Evolutionary conservation across 2,329 filamentous ascomycete genomes (phyloP).

Genomic region (Penicillium expansum): DNA sequence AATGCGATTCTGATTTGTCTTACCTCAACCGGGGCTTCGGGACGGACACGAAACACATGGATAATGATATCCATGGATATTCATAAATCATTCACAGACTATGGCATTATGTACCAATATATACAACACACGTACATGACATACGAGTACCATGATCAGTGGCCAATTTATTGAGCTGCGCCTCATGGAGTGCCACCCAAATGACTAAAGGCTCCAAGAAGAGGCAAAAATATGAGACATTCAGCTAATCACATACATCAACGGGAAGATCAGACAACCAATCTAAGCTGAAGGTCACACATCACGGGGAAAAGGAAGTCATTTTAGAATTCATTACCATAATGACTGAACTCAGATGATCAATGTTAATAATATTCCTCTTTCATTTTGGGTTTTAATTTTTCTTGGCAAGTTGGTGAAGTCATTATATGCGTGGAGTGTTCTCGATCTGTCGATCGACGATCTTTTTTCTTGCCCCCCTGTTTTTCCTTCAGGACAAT

Average conservation of each 20-base stretch:
- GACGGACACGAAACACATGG: slow-evolving; percentile 6
- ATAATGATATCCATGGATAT: not conserved
- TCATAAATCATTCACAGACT: not conserved
- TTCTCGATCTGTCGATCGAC: slow-evolving; percentile 10
- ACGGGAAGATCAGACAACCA: not conserved
- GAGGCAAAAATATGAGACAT: slow-evolving; percentile 6
- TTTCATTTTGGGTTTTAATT: not conserved
- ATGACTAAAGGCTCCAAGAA: not conserved
- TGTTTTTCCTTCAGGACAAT: slow-evolving; percentile 1
- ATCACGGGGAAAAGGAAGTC: not conserved
- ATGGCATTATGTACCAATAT: not conserved
- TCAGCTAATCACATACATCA: slow-evolving; percentile 2
- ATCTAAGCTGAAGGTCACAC: slow-evolving; percentile 1
- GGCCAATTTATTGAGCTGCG: slow-evolving; percentile 1
- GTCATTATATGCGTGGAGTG: slow-evolving; percentile 8
- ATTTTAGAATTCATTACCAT: not conserved
- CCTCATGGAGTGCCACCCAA: not conserved
- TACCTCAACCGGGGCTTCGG: not conserved
- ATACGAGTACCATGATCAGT: not conserved
- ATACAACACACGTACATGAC: too few relatives aligned
- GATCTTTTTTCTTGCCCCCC: not conserved
- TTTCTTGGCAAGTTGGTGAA: slow-evolving; percentile 1
- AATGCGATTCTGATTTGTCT: slow-evolving; percentile 6
- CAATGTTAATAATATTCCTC: not conserved
- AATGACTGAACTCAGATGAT: not conserved